These are phyloP conservation scores for Barbarea vulgaris DNA, from an alignment of 345 rosid species.

Conservation along the genomic window DNA sequence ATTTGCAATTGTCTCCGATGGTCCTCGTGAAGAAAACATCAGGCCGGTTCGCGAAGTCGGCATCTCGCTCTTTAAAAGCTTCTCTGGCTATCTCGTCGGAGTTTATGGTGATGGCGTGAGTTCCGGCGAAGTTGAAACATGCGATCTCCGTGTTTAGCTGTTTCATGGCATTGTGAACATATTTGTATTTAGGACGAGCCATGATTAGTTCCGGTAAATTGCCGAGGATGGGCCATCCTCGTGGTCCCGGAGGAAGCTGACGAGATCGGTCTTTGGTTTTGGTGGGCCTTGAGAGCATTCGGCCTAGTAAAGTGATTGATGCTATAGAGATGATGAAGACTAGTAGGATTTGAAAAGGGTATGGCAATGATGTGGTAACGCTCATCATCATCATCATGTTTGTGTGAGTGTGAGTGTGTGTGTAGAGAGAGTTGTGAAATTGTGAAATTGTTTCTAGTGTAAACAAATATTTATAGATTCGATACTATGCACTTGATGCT, in stretches of 20 bases:
- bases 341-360: conserved; percentile 29
- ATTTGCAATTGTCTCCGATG: conserved; percentile 28
- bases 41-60: conserved; percentile 46
- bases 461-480: conserved; percentile 21
- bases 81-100: conserved; percentile 46
- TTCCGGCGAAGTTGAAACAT: conserved; percentile 45
- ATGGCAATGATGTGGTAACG: conserved; percentile 27
- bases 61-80: conserved; percentile 43
- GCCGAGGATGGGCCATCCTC: conserved; percentile 51
- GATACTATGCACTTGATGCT: background rate
- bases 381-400: conserved; percentile 18
- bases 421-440: conserved; percentile 17
- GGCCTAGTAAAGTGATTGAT: conserved; percentile 19
- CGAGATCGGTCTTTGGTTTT: conserved; percentile 30
- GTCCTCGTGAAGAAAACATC: background rate
- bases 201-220: conserved; percentile 33
- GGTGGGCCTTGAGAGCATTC: conserved; percentile 19
- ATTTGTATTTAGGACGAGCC: conserved; percentile 36
- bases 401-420: conserved; percentile 6
- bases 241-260: conserved; percentile 44
- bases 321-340: conserved; percentile 20
- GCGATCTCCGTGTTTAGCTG: conserved; percentile 41
- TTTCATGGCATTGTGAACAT: conserved; percentile 39
- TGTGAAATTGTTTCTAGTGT: background rate
- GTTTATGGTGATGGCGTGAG: conserved; percentile 36